Evolutionary conservation across 495 filamentous ascomycete genomes (phyloP), one percentile per base, ranked within the genome.

Genomic region (Xylaria bambusicola): DNA sequence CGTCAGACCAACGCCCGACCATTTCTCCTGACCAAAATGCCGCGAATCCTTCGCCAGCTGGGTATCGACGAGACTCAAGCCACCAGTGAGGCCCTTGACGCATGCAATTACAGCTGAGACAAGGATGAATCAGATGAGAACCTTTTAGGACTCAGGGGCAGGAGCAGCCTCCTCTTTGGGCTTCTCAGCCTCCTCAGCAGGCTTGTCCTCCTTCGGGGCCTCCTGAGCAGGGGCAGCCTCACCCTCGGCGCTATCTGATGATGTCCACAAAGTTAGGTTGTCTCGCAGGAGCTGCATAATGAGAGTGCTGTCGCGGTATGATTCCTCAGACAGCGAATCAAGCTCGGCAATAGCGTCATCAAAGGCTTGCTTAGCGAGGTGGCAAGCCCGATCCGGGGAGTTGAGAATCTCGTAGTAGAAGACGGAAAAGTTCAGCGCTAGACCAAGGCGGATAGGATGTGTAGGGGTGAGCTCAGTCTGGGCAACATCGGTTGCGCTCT

Each of bases 351-450:
- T 98, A 62, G 94, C 94, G 75, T 98, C 94, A 75, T 98, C 94
- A 71, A 98, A 98, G 27, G 95, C 93, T 81, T 97, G 93, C 88
- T 98, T 98, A 73, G 94, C 94, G 55, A 98, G 86, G 76, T 98
- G 94, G 85, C 94, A 98, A 71, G 94, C 94, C 75, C 93, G 93
- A 73, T 98, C 94, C 46, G 94, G 94, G 12, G 94, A 96, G 87
- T 98, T 98, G 66, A 98, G 83, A 75, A 98, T 98, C 85, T 98
- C 94, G 75, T 98, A 98, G 87, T 98, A 98, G 83, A 98, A 98
- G 66, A 98, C 94, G 40, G 95, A 98, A 87, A 98, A 98, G 85
- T 98, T 98, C 63, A 98, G 86, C 61, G 94, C 94, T 64, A 98
- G 90, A 72, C 94, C 94, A 62, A 98, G 91, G 67, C 94, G 94